These are phyloP conservation scores for Aspergillus phoenicis DNA, from an alignment of 2,329 filamentous ascomycete species.

Conservation along the genomic window DNA sequence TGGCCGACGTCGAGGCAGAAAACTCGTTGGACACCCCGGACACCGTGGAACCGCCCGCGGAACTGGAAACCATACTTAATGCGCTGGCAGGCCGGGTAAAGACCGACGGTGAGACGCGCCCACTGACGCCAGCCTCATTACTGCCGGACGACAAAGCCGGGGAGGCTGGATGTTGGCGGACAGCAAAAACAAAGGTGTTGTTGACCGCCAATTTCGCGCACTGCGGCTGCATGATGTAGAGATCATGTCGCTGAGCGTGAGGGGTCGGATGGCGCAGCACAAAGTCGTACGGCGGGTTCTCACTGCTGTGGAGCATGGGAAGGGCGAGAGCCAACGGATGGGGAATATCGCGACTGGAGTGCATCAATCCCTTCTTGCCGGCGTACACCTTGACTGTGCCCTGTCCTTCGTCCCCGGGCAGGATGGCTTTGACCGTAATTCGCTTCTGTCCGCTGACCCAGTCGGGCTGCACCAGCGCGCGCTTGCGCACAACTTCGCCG, in stretches of 20 bases:
- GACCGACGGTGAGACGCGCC: slow-evolving; percentile 54
- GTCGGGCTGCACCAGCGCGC: slow-evolving; percentile 85
- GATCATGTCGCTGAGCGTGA: slow-evolving; percentile 94
- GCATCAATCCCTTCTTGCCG: slow-evolving; percentile 93
- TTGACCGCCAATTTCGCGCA: slow-evolving; percentile 85
- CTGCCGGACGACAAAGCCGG: slow-evolving; percentile 45
- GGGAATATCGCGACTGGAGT: slow-evolving; percentile 93
- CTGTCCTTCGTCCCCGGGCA: slow-evolving; percentile 89
- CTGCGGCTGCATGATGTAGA: slow-evolving; percentile 96
- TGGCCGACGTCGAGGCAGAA: slow-evolving; percentile 52
- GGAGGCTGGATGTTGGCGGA: slow-evolving; percentile 84
- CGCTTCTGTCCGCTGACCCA: slow-evolving; percentile 87
- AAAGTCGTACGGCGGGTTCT: slow-evolving; percentile 94
- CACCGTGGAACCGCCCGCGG: slow-evolving; percentile 55
- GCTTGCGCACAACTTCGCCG: slow-evolving; percentile 81
- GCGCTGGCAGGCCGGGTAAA: slow-evolving; percentile 60
- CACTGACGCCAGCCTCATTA: slow-evolving; percentile 37
- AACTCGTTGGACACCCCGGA: slow-evolving; percentile 47
- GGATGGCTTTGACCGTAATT: slow-evolving; percentile 87
- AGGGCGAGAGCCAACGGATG: slow-evolving; percentile 86
- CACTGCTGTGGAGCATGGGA: slow-evolving; percentile 86
- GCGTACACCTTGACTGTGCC: slow-evolving; percentile 89
- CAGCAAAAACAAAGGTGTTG: slow-evolving; percentile 96
- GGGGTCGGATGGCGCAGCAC: slow-evolving; percentile 91
- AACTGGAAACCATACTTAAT: slow-evolving; percentile 63